Percentiles rank a stretch among this genome's conserved stretches.
Evolutionary conservation across 169 alveolate species (phyloP).

Genomic region (Cryptosporidium meleagridis): DNA sequence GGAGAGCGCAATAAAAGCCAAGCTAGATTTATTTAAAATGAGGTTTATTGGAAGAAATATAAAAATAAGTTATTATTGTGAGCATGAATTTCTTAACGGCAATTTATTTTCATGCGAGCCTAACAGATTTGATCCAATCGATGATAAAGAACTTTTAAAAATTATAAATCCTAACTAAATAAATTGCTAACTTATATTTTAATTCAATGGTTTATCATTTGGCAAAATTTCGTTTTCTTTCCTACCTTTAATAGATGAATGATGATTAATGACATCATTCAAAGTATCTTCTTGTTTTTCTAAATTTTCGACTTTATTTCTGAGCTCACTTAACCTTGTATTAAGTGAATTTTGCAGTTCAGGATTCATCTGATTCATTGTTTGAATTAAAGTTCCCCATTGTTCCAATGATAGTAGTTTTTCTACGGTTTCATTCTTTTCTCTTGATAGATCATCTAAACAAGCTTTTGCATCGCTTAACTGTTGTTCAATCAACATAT

Average conservation of each 20-base stretch:
- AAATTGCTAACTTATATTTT: background rate
- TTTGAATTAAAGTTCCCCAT: constrained; percentile 63
- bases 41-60: constrained; percentile 50
- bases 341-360: constrained; percentile 27
- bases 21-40: constrained; percentile 38
- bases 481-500: constrained; percentile 41
- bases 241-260: background rate
- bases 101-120: background rate
- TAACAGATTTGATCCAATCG: constrained; percentile 11
- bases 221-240: background rate
- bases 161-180: background rate
- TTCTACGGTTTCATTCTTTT: constrained; percentile 65
- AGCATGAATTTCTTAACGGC: constrained; percentile 9
- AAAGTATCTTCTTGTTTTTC: constrained; percentile 38
- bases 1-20: constrained; percentile 52
- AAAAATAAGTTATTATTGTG: constrained; percentile 37
- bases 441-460: constrained; percentile 21
- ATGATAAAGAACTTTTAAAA: constrained; percentile 7
- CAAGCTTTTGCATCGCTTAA: background rate
- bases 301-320: constrained; percentile 19
- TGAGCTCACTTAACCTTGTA: constrained; percentile 30
- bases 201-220: background rate
- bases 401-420: constrained; percentile 42
- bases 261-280: background rate
- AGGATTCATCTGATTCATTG: constrained; percentile 51